phyloP scores from a whole-genome alignment of 1,139 yeast species.

The Taphrina wiesneri region DNA sequence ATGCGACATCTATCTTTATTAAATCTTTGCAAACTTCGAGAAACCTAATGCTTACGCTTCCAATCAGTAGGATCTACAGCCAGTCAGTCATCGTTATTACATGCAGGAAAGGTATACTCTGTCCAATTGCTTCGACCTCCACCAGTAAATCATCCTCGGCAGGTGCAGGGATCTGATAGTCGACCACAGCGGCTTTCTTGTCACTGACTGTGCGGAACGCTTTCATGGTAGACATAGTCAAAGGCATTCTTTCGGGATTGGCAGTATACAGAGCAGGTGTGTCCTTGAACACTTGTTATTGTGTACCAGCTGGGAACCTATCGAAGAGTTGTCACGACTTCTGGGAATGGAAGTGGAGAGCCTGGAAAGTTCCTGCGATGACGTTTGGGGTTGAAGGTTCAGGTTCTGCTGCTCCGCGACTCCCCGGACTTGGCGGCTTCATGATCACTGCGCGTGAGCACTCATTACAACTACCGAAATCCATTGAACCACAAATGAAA shows the following conservation, averaged over 20 bases:
- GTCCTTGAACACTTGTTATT: no score
- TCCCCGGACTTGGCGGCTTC: no score
- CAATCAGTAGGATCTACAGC: conserved; percentile 27
- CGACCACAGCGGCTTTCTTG: conserved; percentile 11
- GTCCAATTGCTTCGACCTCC: conserved; percentile 19
- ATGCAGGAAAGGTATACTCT: background rate
- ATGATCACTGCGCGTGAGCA: no score
- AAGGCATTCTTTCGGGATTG: conserved; percentile 10
- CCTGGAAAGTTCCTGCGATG: no score
- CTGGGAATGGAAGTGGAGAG: no score
- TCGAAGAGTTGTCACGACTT: background rate
- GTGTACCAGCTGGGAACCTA: background rate
- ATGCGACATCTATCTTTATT: background rate
- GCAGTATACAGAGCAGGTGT: no score
- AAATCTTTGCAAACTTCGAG: background rate
- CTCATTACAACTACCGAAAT: no score
- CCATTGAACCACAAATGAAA: no score
- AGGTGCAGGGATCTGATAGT: conserved; percentile 15
- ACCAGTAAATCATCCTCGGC: conserved; percentile 17
- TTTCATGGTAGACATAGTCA: conserved; percentile 17
- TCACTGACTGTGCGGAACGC: conserved; percentile 11
- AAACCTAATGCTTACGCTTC: conserved; percentile 1
- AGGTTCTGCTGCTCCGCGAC: no score
- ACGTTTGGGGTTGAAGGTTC: no score
- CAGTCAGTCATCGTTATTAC: background rate